phyloP scores from a whole-genome alignment of 202 grass and related monocot genomes.

The Cymbopogon flexuosus region DNA sequence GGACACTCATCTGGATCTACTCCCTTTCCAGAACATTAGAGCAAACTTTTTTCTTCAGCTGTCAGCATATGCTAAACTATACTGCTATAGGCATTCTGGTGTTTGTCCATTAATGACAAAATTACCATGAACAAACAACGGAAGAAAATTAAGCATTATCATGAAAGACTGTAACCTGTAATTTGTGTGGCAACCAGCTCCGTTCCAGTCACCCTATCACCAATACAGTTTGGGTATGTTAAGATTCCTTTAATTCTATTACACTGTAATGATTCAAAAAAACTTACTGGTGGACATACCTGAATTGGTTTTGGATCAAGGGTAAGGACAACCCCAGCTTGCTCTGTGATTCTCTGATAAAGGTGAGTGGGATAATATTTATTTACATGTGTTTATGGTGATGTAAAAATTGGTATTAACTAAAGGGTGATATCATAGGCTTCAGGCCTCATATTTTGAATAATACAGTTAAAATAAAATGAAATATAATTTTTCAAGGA shows the following conservation, averaged over 20 bases:
- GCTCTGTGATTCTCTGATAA: constrained; percentile 95
- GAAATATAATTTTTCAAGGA: neutral
- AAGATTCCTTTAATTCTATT: neutral
- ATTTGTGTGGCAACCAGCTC: constrained; percentile 97
- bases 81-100: neutral
- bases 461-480: neutral
- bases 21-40: neutral
- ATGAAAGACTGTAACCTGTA: constrained; percentile 56
- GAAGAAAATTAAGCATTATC: neutral
- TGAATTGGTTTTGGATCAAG: constrained; percentile 98
- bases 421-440: neutral
- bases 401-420: neutral
- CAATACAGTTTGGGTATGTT: neutral
- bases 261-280: constrained; percentile 19
- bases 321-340: constrained; percentile 91
- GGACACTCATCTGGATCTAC: neutral
- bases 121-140: neutral
- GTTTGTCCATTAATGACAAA: neutral
- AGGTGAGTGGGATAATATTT: constrained; percentile 18
- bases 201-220: constrained; percentile 95
- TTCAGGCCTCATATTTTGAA: neutral
- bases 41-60: neutral
- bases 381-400: constrained; percentile 15
- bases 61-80: neutral
- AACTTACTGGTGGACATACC: constrained; percentile 46